A percentile compares a stretch with the other conserved stretches of the same genome.
Conservation (phyloP, 1,139 yeast species). For the Zhuliangozyma blackwelliae region DNA sequence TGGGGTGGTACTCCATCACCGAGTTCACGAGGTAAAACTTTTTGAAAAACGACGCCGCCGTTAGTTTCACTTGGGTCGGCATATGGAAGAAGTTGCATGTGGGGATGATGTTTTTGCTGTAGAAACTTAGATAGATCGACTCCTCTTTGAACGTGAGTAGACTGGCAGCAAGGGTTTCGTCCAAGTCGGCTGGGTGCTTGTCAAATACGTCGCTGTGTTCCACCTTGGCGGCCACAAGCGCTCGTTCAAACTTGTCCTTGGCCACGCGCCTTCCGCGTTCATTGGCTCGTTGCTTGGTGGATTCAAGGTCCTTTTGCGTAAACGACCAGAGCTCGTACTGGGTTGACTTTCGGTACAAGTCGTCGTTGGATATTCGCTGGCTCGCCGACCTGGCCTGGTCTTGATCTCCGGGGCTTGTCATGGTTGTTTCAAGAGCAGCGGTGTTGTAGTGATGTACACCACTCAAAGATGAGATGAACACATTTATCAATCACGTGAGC, state of each 20-base stretch:
- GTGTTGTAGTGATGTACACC: no score
- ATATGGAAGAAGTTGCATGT: conserved; percentile 41
- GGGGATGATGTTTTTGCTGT: conserved; percentile 66
- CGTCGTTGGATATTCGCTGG: conserved; percentile 61
- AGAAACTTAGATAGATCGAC: conserved; percentile 57
- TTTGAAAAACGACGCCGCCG: conserved; percentile 79
- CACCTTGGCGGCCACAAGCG: conserved; percentile 22
- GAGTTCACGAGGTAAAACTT: conserved; percentile 76
- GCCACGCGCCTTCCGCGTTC: conserved; percentile 47
- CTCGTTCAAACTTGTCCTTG: conserved; percentile 28
- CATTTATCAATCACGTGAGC: no score
- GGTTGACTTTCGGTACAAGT: conserved; percentile 78
- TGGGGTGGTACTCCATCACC: conserved; percentile 86
- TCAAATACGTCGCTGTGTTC: conserved; percentile 27
- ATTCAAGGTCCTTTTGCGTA: conserved; percentile 50
- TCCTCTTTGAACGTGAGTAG: conserved; percentile 68
- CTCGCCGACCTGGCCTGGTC: no score
- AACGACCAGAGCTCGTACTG: conserved; percentile 88
- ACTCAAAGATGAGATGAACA: no score
- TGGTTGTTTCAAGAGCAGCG: no score
- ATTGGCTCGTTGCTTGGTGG: conserved; percentile 46
- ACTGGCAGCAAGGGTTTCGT: conserved; percentile 26
- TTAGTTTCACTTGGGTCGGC: conserved; percentile 59
- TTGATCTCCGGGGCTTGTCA: no score
- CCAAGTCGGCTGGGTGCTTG: conserved; percentile 22